Evolutionary conservation across 495 filamentous ascomycete species (phyloP), one percentile per base, ranked within the genome.

Genomic region (Hypoxylon crocopeplum): DNA sequence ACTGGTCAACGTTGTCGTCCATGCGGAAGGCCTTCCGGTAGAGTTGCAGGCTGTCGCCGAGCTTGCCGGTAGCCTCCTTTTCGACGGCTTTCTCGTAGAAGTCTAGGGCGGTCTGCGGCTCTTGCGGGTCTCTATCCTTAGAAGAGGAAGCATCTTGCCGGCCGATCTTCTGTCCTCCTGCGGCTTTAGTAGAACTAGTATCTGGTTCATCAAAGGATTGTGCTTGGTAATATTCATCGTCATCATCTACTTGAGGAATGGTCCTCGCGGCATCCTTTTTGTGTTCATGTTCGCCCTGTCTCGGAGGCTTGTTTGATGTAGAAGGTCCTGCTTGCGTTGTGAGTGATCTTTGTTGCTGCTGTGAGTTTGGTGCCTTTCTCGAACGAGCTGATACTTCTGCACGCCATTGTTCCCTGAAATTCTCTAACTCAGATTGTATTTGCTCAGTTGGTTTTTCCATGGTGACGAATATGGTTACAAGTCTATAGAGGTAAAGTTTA

Each of bases 31-130:
- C 94, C 68, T 90, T 91, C 48, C 94, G 83, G 68, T 98, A 98
- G 56, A 94, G 84, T 56, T 81, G 85, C 38, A 98, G 66, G 72
- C 94, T 97, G 59, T 98, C 94, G 3, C 94, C 93, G 15, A 98
- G 75, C 49, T 81, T 93, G 0, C 94, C 94, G 52, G 86, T 85
- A 0, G 79, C 80, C 74, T 98, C 95, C 66, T 84, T 90, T 75
- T 97, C 91, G 6, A 96, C 91, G 0, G 93, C 95, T 70, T 83
- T 82, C 70, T 98, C 94, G 66, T 95, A 98, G 70, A 97, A 90
- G 66, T 97, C 94, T 32, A 98, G 73, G 2, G 94, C 94, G 6
- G 92, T 90, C 17, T 75, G 75, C 10, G 88, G 91, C 62, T 91
- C 88, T 24, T 72, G 59, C 7, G 32, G 32, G 3, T 50, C 44